phyloP scores from a whole-genome alignment of 768 basidiomycete genomes.

The Myochromella boudieri region DNA sequence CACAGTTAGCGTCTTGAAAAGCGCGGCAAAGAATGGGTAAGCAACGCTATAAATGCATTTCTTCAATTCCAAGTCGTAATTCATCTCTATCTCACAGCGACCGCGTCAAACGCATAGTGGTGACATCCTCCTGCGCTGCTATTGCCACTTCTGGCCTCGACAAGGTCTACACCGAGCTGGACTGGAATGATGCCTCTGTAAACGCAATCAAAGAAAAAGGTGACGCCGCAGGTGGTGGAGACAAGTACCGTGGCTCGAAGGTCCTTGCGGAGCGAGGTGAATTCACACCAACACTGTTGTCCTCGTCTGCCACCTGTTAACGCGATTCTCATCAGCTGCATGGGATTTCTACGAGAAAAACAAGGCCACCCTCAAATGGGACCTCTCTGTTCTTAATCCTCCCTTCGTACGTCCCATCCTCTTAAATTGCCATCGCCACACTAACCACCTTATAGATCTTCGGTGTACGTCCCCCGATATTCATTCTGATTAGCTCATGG shows the following conservation, averaged over 20 bases:
- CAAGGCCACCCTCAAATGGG: conserved; percentile 45
- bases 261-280: conserved; percentile 60
- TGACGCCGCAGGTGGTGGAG: conserved; percentile 31
- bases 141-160: conserved; percentile 25
- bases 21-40: conserved; percentile 48
- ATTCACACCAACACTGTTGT: conserved; percentile 45
- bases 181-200: conserved; percentile 61
- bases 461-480: conserved; percentile 32
- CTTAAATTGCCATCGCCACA: conserved; percentile 12
- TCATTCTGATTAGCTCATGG: too few species aligned
- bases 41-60: neutral
- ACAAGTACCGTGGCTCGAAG: conserved; percentile 64
- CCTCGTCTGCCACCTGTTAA: neutral
- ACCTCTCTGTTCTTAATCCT: conserved; percentile 52
- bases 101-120: conserved; percentile 48
- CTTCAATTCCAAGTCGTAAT: neutral
- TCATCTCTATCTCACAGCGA: neutral
- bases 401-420: conserved; percentile 36
- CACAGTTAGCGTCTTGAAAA: conserved; percentile 61
- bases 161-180: conserved; percentile 42
- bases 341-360: conserved; percentile 40
- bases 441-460: conserved; percentile 21
- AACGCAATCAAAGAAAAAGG: conserved; percentile 50
- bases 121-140: neutral
- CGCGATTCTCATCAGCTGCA: conserved; percentile 28